Percentiles rank a stretch among this genome's conserved stretches.
phyloP scores from a whole-genome alignment of 208 protist genomes.

The Leishmania arabica region DNA sequence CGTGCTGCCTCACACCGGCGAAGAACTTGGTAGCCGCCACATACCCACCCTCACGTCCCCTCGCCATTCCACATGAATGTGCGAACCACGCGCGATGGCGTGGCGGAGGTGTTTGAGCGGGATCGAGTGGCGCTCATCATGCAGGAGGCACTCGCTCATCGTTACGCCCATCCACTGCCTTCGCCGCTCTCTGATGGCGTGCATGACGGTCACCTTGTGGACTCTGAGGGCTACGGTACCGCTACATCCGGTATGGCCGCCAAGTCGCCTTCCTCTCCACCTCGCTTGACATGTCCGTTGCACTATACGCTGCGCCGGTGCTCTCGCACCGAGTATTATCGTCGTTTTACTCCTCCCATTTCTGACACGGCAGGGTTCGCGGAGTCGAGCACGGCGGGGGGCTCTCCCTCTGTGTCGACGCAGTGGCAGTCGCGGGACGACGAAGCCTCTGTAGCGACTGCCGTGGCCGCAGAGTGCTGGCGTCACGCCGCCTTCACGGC shows the following conservation, averaged over 20 bases:
- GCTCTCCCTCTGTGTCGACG: neutral
- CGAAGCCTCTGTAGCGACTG: constrained; percentile 1
- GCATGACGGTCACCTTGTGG: neutral
- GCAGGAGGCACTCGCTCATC: constrained; percentile 10
- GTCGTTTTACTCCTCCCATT: neutral
- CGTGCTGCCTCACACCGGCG: neutral
- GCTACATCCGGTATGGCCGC: neutral
- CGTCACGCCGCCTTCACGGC: constrained; percentile 21
- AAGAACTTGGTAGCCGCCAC: neutral
- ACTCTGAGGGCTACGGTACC: neutral
- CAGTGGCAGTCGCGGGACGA: constrained; percentile 18
- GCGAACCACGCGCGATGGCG: constrained; percentile 40
- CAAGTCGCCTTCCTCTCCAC: neutral
- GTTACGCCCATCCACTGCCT: neutral
- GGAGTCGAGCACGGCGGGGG: neutral
- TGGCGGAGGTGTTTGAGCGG: constrained; percentile 31
- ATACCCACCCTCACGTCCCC: neutral
- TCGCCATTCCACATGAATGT: constrained; percentile 21
- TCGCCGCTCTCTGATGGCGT: neutral
- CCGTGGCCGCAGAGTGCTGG: constrained; percentile 24
- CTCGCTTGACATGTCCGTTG: constrained; percentile 11
- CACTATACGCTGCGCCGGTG: constrained; percentile 28
- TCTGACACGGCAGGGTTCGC: neutral
- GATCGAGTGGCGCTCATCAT: constrained; percentile 11
- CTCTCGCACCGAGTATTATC: constrained; percentile 25